Evolutionary conservation across 2,329 filamentous ascomycete genomes (phyloP), one percentile per base, ranked within the genome.

Genomic region (Pseudogymnoascus sp.): DNA sequence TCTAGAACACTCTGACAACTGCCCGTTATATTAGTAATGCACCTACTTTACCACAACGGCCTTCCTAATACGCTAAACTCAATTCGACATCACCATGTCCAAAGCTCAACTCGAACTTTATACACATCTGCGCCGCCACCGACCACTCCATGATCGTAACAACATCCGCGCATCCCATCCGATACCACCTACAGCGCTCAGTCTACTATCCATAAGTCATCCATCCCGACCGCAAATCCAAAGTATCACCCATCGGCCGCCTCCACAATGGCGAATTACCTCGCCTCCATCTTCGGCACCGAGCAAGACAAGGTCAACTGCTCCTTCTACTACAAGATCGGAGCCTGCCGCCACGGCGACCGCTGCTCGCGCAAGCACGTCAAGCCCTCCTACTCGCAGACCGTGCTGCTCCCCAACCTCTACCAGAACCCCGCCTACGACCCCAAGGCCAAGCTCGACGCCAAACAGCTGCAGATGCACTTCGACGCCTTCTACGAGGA

Each of bases 281-380:
- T 99, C 76, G 95, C 95, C 73, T 96, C 92, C 75, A 99, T 99
- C 80, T 99, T 99, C 83, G 95, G 95, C 74, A 99, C 95, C 31
- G 95, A 99, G 84, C 95, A 97, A 78, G 95, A 99, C 87, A 99
- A 93, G 72, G 93, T 97, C 81, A 97, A 97, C 85, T 97, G 95
- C 85, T 95, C 90, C 64, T 99, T 99, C 86, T 99, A 99, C 86
- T 93, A 97, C 89, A 99, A 99, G 82, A 99, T 99, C 77, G 95
- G 95, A 76, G 95, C 95, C 62, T 99, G 95, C 82, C 89, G 95
- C 67, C 95, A 99, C 82, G 95, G 95, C 75, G 95, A 99, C 80
- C 91, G 95, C 74, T 99, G 95, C 84, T 96, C 90, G 66, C 88
- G 95, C 72, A 99, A 99, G 79, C 95, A 99, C 79, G 95, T 99